Evolutionary conservation across 192 early-diverging fungal species (phyloP).

Genomic region (Linnemannia zychae): DNA sequence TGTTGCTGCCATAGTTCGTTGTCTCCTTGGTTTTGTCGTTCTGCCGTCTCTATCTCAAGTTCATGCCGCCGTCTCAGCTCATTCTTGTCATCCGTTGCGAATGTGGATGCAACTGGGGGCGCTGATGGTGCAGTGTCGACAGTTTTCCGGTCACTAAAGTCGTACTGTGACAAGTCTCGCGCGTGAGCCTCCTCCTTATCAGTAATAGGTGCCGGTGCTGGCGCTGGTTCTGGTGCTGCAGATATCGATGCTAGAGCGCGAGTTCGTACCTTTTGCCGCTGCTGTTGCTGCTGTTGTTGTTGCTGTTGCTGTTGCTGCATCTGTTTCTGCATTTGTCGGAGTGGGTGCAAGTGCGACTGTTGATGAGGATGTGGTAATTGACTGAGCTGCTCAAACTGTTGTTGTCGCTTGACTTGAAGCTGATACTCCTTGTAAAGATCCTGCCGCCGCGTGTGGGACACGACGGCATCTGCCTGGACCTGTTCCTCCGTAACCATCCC

Average conservation of each 20-base stretch:
- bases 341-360: background rate
- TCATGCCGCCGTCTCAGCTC: background rate
- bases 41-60: background rate
- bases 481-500: slow-evolving; percentile 7
- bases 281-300: slow-evolving; percentile 12
- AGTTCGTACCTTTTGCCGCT: slow-evolving; percentile 8
- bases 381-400: background rate
- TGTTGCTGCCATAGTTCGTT: background rate
- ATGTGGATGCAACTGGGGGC: slow-evolving; percentile 15
- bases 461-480: background rate
- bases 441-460: background rate
- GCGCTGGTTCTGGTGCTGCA: background rate
- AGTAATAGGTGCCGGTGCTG: background rate
- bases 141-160: slow-evolving; percentile 37
- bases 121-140: slow-evolving; percentile 32
- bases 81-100: slow-evolving; percentile 3
- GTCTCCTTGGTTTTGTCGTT: background rate
- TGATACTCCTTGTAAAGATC: slow-evolving; percentile 8
- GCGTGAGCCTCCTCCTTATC: background rate
- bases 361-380: background rate
- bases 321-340: slow-evolving; percentile 3
- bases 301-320: background rate
- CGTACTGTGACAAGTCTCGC: slow-evolving; percentile 21
- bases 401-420: background rate
- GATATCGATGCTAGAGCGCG: background rate